Conservation (phyloP, 805 yeast species). For the Nakazawaea wyomingensis region DNA sequence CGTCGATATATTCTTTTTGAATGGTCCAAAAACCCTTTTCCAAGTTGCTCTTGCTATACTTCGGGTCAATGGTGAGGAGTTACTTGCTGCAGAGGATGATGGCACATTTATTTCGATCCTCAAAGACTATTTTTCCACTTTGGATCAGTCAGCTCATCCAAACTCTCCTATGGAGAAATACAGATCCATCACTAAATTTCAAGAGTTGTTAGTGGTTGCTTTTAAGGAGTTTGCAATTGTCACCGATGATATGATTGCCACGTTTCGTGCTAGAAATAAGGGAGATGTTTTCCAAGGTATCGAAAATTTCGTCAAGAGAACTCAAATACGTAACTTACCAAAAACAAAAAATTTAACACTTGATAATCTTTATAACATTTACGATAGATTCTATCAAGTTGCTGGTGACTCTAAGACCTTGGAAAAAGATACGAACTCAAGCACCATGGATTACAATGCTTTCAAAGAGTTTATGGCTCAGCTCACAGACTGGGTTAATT, state of each 20-base stretch:
- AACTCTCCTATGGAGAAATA: conserved; percentile 57
- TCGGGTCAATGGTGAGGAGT: conserved; percentile 79
- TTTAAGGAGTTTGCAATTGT: conserved; percentile 84
- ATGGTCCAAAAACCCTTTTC: conserved; percentile 84
- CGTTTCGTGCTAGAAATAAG: conserved; percentile 65
- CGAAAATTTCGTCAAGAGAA: conserved; percentile 84
- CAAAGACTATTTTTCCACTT: conserved; percentile 71
- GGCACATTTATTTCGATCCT: conserved; percentile 85
- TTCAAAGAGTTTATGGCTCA: conserved; percentile 74
- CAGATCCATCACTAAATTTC: conserved; percentile 74
- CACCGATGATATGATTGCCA: conserved; percentile 67
- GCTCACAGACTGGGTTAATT: conserved; percentile 68
- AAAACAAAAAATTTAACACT: conserved; percentile 56
- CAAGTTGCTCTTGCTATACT: conserved; percentile 93
- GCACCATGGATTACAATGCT: conserved; percentile 63
- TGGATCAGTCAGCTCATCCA: conserved; percentile 79
- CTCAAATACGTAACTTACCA: conserved; percentile 84
- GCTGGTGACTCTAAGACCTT: conserved; percentile 45
- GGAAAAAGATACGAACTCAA: conserved; percentile 7
- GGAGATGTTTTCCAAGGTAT: conserved; percentile 79
- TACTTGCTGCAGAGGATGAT: conserved; percentile 80
- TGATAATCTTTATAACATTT: conserved; percentile 62
- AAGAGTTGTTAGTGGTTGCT: conserved; percentile 84
- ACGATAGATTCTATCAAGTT: conserved; percentile 79
- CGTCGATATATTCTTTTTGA: conserved; percentile 81